Evolutionary conservation across 2,329 filamentous ascomycete genomes (phyloP).

Genomic region (Cladosporium cucumerinum): DNA sequence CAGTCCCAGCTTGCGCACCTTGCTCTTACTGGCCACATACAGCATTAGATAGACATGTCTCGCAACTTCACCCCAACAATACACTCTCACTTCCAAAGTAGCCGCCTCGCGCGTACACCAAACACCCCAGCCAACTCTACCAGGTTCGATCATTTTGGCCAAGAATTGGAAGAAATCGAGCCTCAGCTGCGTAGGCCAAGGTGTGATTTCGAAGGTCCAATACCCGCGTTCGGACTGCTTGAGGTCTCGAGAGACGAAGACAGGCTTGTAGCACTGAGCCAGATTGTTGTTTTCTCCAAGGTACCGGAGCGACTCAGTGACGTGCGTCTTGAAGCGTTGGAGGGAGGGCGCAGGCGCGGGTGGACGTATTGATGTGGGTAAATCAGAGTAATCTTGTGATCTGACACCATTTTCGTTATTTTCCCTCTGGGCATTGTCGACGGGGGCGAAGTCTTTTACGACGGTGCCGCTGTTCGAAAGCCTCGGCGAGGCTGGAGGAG

Average conservation of each 20-base stretch:
- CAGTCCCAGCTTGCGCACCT: constrained; percentile 55
- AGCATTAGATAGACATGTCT: constrained; percentile 72
- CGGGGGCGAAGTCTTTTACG: neutral
- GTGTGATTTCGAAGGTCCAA: constrained; percentile 63
- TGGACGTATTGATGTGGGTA: constrained; percentile 23
- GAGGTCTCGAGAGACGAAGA: constrained; percentile 46
- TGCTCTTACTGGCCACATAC: constrained; percentile 66
- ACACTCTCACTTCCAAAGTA: constrained; percentile 56
- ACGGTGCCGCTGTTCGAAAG: constrained; percentile 1
- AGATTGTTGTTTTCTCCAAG: constrained; percentile 31
- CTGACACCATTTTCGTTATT: neutral
- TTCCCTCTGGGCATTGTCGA: neutral
- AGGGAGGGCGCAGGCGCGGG: constrained; percentile 24
- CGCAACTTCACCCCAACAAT: constrained; percentile 73
- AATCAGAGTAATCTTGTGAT: neutral
- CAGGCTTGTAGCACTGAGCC: constrained; percentile 34
- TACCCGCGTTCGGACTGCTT: constrained; percentile 68
- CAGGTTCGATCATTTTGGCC: constrained; percentile 56
- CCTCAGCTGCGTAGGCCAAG: constrained; percentile 52
- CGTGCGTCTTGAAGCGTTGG: constrained; percentile 27
- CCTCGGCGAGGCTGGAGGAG: neutral
- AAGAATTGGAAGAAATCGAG: constrained; percentile 61
- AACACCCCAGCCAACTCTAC: constrained; percentile 65
- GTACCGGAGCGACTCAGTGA: constrained; percentile 30
- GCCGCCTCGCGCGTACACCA: constrained; percentile 46